Conservation (phyloP, 106 monocot genomes). For the Platanthera guangdongensis region DNA sequence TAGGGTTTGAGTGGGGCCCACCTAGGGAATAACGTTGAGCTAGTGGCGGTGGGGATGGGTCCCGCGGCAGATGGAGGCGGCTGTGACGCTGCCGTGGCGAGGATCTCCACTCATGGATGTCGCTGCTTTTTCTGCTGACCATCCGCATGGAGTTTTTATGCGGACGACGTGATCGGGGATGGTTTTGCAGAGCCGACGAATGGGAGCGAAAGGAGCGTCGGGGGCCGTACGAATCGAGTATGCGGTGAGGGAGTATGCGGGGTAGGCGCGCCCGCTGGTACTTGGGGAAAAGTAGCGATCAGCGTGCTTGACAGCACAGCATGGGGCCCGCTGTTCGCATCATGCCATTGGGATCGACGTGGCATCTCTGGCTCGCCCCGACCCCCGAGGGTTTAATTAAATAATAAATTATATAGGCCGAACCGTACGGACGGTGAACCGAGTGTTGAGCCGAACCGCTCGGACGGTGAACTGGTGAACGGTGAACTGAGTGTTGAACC, state of each 20-base stretch:
- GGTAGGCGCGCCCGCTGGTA: not conserved
- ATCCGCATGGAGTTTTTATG: not conserved
- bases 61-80: constrained; percentile 3
- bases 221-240: not conserved
- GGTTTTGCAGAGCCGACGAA: not conserved
- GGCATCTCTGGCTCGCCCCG: not conserved
- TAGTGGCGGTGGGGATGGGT: constrained; percentile 9
- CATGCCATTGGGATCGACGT: not conserved
- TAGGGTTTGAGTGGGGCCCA: not conserved
- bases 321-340: constrained; percentile 3
- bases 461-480: too few relatives aligned
- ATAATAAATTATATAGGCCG: too few relatives aligned
- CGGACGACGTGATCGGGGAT: not conserved
- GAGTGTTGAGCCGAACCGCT: too few relatives aligned
- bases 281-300: not conserved
- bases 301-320: constrained; percentile 9
- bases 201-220: not conserved
- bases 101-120: not conserved
- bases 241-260: not conserved
- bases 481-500: too few relatives aligned
- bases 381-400: constrained; percentile 7
- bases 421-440: too few relatives aligned
- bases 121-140: not conserved
- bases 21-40: not conserved
- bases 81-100: constrained; percentile 5